Percentiles rank a stretch among this genome's conserved stretches.
phyloP scores from a whole-genome alignment of 2,329 filamentous ascomycete species.

The Colletotrichum brevisporum region DNA sequence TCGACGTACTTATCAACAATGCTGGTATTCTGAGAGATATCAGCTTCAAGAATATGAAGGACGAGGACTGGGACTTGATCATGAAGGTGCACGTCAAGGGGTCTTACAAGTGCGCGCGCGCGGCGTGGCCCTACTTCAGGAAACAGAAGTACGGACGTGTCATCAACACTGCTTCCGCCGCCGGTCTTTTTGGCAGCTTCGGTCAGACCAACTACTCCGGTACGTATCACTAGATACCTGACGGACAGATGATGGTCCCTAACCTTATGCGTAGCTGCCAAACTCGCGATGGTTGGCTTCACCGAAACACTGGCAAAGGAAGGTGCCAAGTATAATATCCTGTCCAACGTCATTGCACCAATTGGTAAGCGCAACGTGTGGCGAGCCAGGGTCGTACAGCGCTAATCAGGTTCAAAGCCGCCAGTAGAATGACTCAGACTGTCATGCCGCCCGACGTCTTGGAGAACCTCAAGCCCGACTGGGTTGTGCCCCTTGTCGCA shows the following conservation, averaged over 20 bases:
- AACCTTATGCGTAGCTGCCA: conserved; percentile 74
- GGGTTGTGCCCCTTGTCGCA: conserved; percentile 94
- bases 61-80: conserved; percentile 96
- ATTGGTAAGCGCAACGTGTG: conserved; percentile 64
- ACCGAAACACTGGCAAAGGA: conserved; percentile 98
- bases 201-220: conserved; percentile 96
- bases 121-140: conserved; percentile 97
- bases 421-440: conserved; percentile 94
- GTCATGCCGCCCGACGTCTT: conserved; percentile 96
- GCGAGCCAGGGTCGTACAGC: background rate
- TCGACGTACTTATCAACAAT: conserved; percentile 98
- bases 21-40: conserved; percentile 95
- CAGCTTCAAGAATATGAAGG: conserved; percentile 99
- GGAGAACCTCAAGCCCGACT: conserved; percentile 88
- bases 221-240: conserved; percentile 49
- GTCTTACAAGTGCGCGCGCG: conserved; percentile 94
- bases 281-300: conserved; percentile 95
- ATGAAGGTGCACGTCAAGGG: conserved; percentile 93
- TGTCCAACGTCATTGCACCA: conserved; percentile 94
- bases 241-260: background rate
- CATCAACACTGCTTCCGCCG: conserved; percentile 97
- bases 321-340: conserved; percentile 97
- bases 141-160: conserved; percentile 98
- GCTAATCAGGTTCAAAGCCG: conserved; percentile 66
- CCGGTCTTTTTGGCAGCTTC: conserved; percentile 95